phyloP scores from a whole-genome alignment of 1,284 basidiomycete genomes.

The Austroboletus niveus region DNA sequence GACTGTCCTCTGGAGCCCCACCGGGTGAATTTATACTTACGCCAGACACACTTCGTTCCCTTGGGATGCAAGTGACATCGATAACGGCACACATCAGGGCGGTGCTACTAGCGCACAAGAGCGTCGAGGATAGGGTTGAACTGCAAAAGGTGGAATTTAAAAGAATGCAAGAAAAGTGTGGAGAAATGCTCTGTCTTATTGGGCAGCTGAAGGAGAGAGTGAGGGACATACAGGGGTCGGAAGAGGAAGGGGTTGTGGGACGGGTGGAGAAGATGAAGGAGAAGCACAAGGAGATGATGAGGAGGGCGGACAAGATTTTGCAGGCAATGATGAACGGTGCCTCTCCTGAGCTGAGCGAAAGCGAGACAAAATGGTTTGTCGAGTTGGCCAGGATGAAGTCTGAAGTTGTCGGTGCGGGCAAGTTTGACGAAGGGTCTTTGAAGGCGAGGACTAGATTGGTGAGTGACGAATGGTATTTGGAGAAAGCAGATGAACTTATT shows the following conservation, averaged over 20 bases:
- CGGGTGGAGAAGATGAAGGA: slow-evolving; percentile 51
- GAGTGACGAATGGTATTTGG: slow-evolving; percentile 21
- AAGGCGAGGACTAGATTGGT: slow-evolving; percentile 54
- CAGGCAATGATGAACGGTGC: slow-evolving; percentile 77
- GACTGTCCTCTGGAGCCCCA: slow-evolving; percentile 49
- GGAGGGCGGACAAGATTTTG: slow-evolving; percentile 71
- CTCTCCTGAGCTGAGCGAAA: slow-evolving; percentile 79
- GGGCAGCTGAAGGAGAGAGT: slow-evolving; percentile 32
- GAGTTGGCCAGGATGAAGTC: slow-evolving; percentile 83
- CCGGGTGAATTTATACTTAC: slow-evolving; percentile 63
- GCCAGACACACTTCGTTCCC: slow-evolving; percentile 73
- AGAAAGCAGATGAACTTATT: slow-evolving; percentile 1
- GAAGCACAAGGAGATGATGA: slow-evolving; percentile 54
- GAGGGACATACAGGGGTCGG: slow-evolving; percentile 44
- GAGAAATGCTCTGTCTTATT: slow-evolving; percentile 41
- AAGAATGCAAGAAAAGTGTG: slow-evolving; percentile 59
- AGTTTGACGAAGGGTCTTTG: slow-evolving; percentile 66
- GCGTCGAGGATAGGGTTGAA: slow-evolving; percentile 59
- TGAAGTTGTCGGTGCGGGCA: slow-evolving; percentile 62
- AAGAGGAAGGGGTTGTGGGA: slow-evolving; percentile 38
- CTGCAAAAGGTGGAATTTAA: slow-evolving; percentile 75
- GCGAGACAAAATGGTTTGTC: slow-evolving; percentile 91
- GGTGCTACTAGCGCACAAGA: slow-evolving; percentile 49
- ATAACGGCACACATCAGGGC: slow-evolving; percentile 59
- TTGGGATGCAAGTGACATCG: slow-evolving; percentile 65